Percentiles rank a stretch among this genome's conserved stretches.
Evolutionary conservation across 768 basidiomycete species (phyloP).

Genomic region (Hypholoma sublateritium): DNA sequence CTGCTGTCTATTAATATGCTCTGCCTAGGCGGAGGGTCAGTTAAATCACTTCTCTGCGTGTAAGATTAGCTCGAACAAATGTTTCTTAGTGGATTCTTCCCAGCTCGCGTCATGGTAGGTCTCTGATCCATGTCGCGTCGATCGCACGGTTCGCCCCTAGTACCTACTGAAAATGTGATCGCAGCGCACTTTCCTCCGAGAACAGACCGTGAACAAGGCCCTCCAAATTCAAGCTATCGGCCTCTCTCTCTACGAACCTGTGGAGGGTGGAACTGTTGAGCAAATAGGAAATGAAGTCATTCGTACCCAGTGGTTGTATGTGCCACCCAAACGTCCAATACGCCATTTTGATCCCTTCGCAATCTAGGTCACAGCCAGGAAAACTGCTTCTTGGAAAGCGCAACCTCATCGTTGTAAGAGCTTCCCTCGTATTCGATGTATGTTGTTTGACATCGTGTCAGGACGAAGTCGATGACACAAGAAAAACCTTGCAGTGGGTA

Average conservation of each 20-base stretch:
- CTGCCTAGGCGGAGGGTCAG: constrained; percentile 76
- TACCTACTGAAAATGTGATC: constrained; percentile 2
- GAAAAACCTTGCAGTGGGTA: constrained; percentile 82
- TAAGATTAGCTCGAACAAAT: constrained; percentile 11
- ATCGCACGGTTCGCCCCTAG: too few relatives aligned
- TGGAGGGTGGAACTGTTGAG: constrained; percentile 72
- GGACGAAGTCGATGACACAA: constrained; percentile 89
- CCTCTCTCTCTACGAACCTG: constrained; percentile 89
- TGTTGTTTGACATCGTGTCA: constrained; percentile 23
- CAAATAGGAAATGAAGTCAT: constrained; percentile 83
- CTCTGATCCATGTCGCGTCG: neutral
- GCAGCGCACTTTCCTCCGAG: constrained; percentile 84
- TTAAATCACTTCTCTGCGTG: constrained; percentile 21
- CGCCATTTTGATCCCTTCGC: neutral
- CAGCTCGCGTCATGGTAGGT: constrained; percentile 82
- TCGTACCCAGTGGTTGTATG: constrained; percentile 95
- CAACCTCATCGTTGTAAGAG: constrained; percentile 78
- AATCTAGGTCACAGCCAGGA: constrained; percentile 51
- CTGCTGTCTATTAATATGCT: constrained; percentile 10
- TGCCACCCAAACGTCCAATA: constrained; percentile 6
- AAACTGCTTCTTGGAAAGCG: constrained; percentile 76
- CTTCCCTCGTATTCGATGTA: neutral
- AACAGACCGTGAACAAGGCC: constrained; percentile 65
- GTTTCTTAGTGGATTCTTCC: constrained; percentile 81
- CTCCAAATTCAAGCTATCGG: constrained; percentile 97